Evolutionary conservation across 805 yeast species (phyloP).

Genomic region (Saturnispora sanitii): DNA sequence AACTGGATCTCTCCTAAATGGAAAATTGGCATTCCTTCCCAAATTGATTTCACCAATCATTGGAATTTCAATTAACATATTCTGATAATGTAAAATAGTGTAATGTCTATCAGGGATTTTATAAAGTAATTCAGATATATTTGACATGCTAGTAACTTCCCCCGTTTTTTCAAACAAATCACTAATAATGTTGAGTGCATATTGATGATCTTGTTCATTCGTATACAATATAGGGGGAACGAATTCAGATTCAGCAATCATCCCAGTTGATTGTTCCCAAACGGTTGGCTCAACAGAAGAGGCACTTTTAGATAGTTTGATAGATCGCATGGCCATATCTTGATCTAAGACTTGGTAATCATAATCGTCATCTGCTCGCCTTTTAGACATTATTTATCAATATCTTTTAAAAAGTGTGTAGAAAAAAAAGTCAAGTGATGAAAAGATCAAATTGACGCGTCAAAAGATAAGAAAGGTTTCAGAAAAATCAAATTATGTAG

Average conservation of each 20-base stretch:
- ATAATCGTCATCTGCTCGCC: constrained; percentile 4
- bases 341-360: background rate
- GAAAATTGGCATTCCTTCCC: constrained; percentile 10
- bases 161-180: background rate
- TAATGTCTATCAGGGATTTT: constrained; percentile 1
- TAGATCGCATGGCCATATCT: background rate
- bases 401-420: background rate
- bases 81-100: constrained; percentile 8
- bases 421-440: background rate
- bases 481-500: too few species aligned
- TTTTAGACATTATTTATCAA: constrained; percentile 3
- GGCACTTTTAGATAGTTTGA: background rate
- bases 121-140: background rate
- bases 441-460: too few species aligned
- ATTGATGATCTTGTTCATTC: background rate
- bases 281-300: too few species aligned
- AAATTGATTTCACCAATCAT: constrained; percentile 1
- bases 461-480: too few species aligned
- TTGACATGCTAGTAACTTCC: background rate
- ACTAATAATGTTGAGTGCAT: background rate
- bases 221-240: too few species aligned
- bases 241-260: background rate
- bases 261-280: too few species aligned
- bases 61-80: constrained; percentile 14
- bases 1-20: constrained; percentile 14